Evolutionary conservation across 148 eudicot species (phyloP).

Genomic region (Rhododendron kiyosumense): DNA sequence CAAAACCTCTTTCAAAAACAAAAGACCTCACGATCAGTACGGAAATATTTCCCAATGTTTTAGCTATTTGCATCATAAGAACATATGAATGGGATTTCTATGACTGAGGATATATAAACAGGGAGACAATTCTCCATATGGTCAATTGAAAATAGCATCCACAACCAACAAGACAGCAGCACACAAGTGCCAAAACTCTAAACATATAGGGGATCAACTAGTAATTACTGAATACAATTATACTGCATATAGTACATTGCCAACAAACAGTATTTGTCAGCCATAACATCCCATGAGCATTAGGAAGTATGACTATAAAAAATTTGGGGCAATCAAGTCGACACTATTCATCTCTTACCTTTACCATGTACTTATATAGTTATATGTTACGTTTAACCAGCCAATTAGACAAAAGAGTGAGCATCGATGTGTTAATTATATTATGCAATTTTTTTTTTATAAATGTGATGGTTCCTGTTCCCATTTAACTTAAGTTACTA

Average conservation of each 20-base stretch:
- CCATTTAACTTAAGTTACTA: not conserved
- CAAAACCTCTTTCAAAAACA: not conserved
- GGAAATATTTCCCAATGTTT: not conserved
- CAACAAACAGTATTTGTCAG: not conserved
- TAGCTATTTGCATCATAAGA: not conserved
- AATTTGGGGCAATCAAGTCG: not conserved
- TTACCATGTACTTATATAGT: not conserved
- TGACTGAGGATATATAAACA: not conserved
- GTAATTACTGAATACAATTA: not conserved
- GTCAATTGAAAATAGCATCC: not conserved
- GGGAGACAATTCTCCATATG: not conserved
- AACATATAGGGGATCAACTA: not conserved
- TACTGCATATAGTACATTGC: not conserved
- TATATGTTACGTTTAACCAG: not conserved
- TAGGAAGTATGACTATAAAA: not conserved
- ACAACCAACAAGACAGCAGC: not conserved
- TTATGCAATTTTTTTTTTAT: not conserved
- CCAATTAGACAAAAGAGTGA: not conserved
- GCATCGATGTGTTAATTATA: not conserved
- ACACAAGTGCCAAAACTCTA: not conserved
- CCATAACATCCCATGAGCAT: not conserved
- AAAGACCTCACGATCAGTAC: not conserved
- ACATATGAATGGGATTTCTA: not conserved
- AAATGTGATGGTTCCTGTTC: not conserved
- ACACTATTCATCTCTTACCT: not conserved